These are phyloP conservation scores for Akanthomyces dipterigenus DNA, from an alignment of 2,329 filamentous ascomycete genomes.

Conservation along the genomic window DNA sequence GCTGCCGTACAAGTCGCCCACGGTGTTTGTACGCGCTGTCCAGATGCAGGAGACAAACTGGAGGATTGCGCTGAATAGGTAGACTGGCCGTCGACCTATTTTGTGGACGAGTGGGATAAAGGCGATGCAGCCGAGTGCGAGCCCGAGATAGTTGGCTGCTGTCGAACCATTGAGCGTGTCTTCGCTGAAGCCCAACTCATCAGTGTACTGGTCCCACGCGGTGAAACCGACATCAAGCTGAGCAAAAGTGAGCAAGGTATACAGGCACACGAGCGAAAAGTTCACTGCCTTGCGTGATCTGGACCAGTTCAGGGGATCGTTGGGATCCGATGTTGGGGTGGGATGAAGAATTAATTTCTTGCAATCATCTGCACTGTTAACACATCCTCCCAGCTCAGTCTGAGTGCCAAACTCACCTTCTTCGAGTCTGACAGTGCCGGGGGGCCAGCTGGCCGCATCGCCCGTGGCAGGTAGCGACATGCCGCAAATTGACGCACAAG, in stretches of 20 bases:
- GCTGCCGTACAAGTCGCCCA: slow-evolving; percentile 35
- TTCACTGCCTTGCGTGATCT: slow-evolving; percentile 15
- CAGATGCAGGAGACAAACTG: slow-evolving; percentile 31
- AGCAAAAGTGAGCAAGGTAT: slow-evolving; percentile 27
- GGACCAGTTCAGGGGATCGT: slow-evolving; percentile 61
- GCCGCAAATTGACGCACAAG: not conserved
- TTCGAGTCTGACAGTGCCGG: slow-evolving; percentile 4
- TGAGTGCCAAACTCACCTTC: not conserved
- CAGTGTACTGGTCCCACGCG: slow-evolving; percentile 6
- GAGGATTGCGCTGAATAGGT: slow-evolving; percentile 29
- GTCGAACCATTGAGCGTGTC: slow-evolving; percentile 10
- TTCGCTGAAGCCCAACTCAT: slow-evolving; percentile 7
- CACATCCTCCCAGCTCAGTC: not conserved
- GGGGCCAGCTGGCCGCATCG: not conserved
- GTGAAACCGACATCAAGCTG: slow-evolving; percentile 12
- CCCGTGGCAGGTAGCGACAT: not conserved
- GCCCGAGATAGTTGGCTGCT: slow-evolving; percentile 14
- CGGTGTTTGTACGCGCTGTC: slow-evolving; percentile 34
- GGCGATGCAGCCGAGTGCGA: slow-evolving; percentile 18
- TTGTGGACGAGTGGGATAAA: slow-evolving; percentile 20
- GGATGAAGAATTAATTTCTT: slow-evolving; percentile 18
- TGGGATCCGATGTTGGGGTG: slow-evolving; percentile 24
- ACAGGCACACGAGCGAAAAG: slow-evolving; percentile 30
- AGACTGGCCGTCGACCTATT: slow-evolving; percentile 19
- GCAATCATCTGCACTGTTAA: not conserved